Percentiles rank a stretch among this genome's conserved stretches.
Evolutionary conservation across 768 basidiomycete species (phyloP).

Genomic region (Lyophyllum decastes): DNA sequence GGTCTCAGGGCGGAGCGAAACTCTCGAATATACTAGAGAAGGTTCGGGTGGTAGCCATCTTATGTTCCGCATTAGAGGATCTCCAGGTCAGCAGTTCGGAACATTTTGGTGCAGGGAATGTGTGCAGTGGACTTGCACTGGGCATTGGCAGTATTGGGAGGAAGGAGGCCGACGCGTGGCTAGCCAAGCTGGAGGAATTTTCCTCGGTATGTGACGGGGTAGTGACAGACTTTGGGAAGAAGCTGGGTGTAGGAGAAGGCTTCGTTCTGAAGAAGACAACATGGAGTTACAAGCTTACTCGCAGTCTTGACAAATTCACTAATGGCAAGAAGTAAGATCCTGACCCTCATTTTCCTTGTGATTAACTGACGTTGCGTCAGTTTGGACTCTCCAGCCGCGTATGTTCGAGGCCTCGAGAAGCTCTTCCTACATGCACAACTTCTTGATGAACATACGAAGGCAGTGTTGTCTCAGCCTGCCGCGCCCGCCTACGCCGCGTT

Average conservation of each 20-base stretch:
- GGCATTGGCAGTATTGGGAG: constrained; percentile 77
- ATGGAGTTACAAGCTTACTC: constrained; percentile 74
- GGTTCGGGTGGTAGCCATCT: constrained; percentile 78
- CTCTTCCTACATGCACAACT: constrained; percentile 76
- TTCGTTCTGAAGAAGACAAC: constrained; percentile 82
- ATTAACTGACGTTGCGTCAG: constrained; percentile 39
- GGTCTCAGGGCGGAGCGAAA: constrained; percentile 90
- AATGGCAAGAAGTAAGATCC: constrained; percentile 82
- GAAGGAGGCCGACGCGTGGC: constrained; percentile 81
- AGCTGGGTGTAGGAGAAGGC: constrained; percentile 86
- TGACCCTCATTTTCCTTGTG: constrained; percentile 4
- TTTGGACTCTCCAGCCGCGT: constrained; percentile 85
- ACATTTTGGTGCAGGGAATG: constrained; percentile 77
- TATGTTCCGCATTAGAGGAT: constrained; percentile 79
- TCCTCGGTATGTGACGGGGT: constrained; percentile 77
- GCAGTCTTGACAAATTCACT: constrained; percentile 81
- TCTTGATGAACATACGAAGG: constrained; percentile 86
- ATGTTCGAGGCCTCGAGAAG: constrained; percentile 73
- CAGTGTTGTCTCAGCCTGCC: constrained; percentile 61
- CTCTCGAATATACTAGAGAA: constrained; percentile 82
- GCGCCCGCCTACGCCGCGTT: constrained; percentile 77
- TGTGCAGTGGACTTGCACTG: constrained; percentile 70
- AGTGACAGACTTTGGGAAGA: constrained; percentile 81
- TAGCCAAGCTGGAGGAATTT: constrained; percentile 78
- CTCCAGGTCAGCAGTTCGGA: constrained; percentile 71